Evolutionary conservation across 2,329 filamentous ascomycete species (phyloP).

Genomic region (Alternaria gaisen): DNA sequence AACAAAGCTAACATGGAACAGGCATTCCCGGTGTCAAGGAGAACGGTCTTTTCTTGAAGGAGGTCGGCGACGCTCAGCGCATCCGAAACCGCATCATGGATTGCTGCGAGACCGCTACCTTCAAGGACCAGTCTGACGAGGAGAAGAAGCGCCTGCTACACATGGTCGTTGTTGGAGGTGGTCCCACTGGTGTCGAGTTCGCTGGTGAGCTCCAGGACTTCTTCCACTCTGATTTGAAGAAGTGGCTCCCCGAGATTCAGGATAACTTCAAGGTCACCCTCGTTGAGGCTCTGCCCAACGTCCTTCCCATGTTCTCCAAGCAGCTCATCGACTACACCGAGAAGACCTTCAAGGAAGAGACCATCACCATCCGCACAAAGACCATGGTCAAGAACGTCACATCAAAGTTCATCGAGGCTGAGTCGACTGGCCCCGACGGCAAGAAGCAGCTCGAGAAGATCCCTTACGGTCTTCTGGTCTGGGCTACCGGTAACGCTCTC

Average conservation of each 20-base stretch:
- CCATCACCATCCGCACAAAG: conserved; percentile 96
- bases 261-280: conserved; percentile 97
- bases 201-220: conserved; percentile 98
- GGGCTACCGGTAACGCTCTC: conserved; percentile 96
- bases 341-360: conserved; percentile 98
- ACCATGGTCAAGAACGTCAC: conserved; percentile 99
- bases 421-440: conserved; percentile 82
- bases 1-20: conserved; percentile 41
- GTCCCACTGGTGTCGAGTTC: conserved; percentile 97
- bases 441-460: conserved; percentile 82
- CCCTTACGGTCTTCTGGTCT: conserved; percentile 94
- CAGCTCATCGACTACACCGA: conserved; percentile 99
- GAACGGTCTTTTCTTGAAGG: conserved; percentile 97
- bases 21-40: conserved; percentile 92
- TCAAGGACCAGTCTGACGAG: conserved; percentile 91
- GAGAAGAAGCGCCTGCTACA: conserved; percentile 94
- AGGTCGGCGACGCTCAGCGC: conserved; percentile 92
- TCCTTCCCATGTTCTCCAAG: conserved; percentile 98
- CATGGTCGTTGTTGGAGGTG: conserved; percentile 89
- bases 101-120: conserved; percentile 96
- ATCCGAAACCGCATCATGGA: conserved; percentile 99
- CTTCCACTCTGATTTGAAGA: conserved; percentile 97
- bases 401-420: conserved; percentile 90
- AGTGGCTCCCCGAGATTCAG: conserved; percentile 95
- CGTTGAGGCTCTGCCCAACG: conserved; percentile 95